Conservation (phyloP, 371 early-diverging fungal species). For the Syncephalastrum racemosum region DNA sequence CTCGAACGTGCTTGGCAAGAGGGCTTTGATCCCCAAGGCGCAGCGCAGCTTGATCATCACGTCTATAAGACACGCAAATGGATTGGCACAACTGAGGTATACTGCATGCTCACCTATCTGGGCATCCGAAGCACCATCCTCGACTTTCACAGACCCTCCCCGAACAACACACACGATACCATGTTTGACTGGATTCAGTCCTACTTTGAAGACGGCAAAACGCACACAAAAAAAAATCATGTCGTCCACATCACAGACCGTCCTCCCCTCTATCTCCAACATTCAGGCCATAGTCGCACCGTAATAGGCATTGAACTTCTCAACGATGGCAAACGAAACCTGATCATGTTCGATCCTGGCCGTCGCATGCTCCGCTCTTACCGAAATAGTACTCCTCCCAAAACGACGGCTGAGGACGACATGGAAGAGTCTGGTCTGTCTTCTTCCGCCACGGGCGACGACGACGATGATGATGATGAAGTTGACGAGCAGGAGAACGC, state of each 20-base stretch:
- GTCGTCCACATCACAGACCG: constrained; percentile 46
- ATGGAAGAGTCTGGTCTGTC: constrained; percentile 12
- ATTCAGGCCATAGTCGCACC: constrained; percentile 74
- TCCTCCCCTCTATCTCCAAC: constrained; percentile 76
- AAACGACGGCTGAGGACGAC: constrained; percentile 11
- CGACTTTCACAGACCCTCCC: constrained; percentile 50
- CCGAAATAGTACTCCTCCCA: constrained; percentile 10
- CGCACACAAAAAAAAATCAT: background rate
- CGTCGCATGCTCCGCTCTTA: constrained; percentile 44
- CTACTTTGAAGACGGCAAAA: constrained; percentile 28
- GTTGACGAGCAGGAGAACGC: constrained; percentile 6
- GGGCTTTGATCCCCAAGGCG: constrained; percentile 58
- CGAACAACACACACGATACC: constrained; percentile 50
- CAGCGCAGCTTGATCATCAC: constrained; percentile 46
- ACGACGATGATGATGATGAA: constrained; percentile 7
- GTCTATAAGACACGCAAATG: constrained; percentile 59
- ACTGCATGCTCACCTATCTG: constrained; percentile 50
- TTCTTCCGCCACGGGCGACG: constrained; percentile 1
- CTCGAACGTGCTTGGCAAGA: constrained; percentile 63
- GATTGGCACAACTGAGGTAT: constrained; percentile 73
- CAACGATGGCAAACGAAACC: constrained; percentile 37
- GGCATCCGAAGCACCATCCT: constrained; percentile 51
- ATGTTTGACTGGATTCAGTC: constrained; percentile 47
- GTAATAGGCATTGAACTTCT: constrained; percentile 67
- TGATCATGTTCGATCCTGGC: constrained; percentile 72